Base-by-base conservation (phyloP, 495 filamentous ascomycete genomes). In the Lasiosphaeria miniovina region DNA sequence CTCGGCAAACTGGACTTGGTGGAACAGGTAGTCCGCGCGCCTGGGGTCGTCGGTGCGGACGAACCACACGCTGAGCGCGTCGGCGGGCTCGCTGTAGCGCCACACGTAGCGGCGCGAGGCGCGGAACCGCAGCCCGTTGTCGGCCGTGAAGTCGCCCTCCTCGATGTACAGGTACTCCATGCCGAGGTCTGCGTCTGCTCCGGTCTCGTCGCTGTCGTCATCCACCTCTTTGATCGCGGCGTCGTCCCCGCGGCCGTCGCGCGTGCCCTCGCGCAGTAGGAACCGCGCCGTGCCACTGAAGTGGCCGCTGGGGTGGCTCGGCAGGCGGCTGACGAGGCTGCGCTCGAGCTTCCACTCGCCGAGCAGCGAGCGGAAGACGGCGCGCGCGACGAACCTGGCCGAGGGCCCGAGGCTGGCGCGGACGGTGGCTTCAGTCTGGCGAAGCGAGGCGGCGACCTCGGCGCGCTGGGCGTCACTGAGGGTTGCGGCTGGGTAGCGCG, bases 361-460 rank as follows among this genome's bases (percentile, higher is more conserved):
- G 6, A 93, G 87, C 1, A 95, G 72, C 4, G 83, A 88, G 38
- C 88, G 76, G 65, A 93, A 93, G 4, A 88, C 80, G 0, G 87
- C 88, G n/a, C 72, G 71, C 0, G 85, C 74, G 31, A 86, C 75
- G 64, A 82, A 87, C 7, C 68, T 65, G 40, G 69, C 71, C 24
- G 24, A 24, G 2, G 67, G 63, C 0, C 64, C 65, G n/a, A 79
- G 48, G 1, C 74, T 73, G 0, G 72, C 73, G 24, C 72, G 46
- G 15, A 67, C 68, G 6, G 71, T 64, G 1, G 52, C 58, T n/a
- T 74, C 68, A 6, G 71, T 75, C 43, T 73, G 68, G 14, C 60
- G 52, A 4, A 79, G 61, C 36, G 66, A 74, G 11, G 62, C 54
- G 12, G 38, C 17, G n/a, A 67, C 60, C 43, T 76, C 65, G 4